Base-by-base conservation (phyloP, 2,329 filamentous ascomycete species). In the Ophiocordyceps polyrhachis-furcata region DNA sequence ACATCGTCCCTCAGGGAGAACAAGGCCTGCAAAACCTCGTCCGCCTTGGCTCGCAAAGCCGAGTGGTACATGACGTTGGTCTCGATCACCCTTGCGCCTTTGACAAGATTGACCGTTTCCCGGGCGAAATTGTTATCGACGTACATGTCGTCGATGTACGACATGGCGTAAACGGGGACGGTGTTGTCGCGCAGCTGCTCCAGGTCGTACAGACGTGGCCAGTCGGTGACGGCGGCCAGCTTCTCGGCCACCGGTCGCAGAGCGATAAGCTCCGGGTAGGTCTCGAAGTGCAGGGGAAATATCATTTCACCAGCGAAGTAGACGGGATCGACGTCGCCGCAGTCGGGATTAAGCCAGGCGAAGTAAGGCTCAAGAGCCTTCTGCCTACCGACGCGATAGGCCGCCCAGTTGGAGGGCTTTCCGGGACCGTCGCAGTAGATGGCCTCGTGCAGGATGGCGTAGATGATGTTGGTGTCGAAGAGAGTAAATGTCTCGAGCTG, bases 251-350 rank as follows among this genome's bases (percentile, higher is more conserved):
- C 80, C 12, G 75, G 67, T 45, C 72, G 73, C 42, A 96, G 62
- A 46, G 75, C 66, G n/a, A 64, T 64, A 19, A 96, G 74, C 59
- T 93, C 86, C 1, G 76, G 68, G 55, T 85, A 89, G 15, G 80
- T 80, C 35, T 87, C 76, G 52, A 94, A 88, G 70, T 88, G 83
- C 61, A 83, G 81, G 1, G 83, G 81, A 58, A 79, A 94, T 43
- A 94, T 74, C 86, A 94, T 95, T 64, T 96, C 89, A 48, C 88
- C 87, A 0, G 84, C 86, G 63, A 95, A 93, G 60, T 74, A 83
- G 20, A 91, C 66, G 0, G 80, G 79, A 2, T 64, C 57, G 6
- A 14, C 37, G 14, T 47, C 28, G 13, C 58, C 57, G 9, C 51
- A 50, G 17, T 49, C 47, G 1, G 49, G 64, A 2, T 57, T 53